These are phyloP conservation scores for Lactarius tabidus DNA, from an alignment of 768 basidiomycete genomes.

Conservation along the genomic window DNA sequence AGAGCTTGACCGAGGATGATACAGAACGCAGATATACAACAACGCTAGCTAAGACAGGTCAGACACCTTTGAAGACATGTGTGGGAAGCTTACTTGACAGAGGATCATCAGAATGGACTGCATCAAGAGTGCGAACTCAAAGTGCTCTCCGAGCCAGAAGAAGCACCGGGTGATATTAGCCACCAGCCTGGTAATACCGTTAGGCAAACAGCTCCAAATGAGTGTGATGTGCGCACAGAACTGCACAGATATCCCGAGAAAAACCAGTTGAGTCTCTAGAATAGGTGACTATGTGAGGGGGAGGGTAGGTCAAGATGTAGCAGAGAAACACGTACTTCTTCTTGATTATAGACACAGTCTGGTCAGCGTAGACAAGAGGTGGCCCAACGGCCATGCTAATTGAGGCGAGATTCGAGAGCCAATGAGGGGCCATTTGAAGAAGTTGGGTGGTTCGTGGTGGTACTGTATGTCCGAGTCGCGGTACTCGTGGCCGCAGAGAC, in stretches of 20 bases:
- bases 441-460: background rate
- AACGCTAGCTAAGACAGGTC: slow-evolving; percentile 54
- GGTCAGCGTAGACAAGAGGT: slow-evolving; percentile 81
- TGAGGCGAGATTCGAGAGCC: slow-evolving; percentile 67
- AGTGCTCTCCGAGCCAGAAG: slow-evolving; percentile 82
- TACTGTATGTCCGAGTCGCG: background rate
- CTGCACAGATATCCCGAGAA: slow-evolving; percentile 82
- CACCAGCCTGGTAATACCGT: slow-evolving; percentile 46
- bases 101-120: slow-evolving; percentile 85
- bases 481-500: background rate
- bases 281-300: slow-evolving; percentile 15
- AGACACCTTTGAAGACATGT: slow-evolving; percentile 14
- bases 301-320: slow-evolving; percentile 1
- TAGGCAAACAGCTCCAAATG: background rate
- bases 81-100: slow-evolving; percentile 54
- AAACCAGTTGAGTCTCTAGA: slow-evolving; percentile 79
- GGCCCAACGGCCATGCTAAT: slow-evolving; percentile 83
- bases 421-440: slow-evolving; percentile 42
- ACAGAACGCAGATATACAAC: slow-evolving; percentile 77
- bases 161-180: slow-evolving; percentile 88
- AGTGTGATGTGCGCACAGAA: slow-evolving; percentile 47
- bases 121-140: slow-evolving; percentile 71
- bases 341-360: slow-evolving; percentile 72
- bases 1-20: slow-evolving; percentile 56
- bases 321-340: slow-evolving; percentile 50